A percentile compares a stretch with the other conserved stretches of the same genome.
Evolutionary conservation across 208 protist species (phyloP).

Genomic region (Trypanosoma cruzi): DNA sequence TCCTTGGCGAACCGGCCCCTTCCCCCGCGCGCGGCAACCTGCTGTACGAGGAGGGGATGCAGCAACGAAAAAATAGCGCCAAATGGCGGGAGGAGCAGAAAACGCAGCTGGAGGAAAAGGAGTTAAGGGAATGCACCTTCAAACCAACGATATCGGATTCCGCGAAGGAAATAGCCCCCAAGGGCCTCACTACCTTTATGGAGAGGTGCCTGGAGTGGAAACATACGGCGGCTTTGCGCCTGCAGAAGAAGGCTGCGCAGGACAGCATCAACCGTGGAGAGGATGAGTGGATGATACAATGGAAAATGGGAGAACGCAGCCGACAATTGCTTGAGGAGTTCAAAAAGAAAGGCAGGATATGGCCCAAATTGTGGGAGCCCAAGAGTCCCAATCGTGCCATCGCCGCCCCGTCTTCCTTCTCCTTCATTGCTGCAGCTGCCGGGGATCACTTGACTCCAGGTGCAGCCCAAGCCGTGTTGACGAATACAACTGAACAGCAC

Average conservation of each 20-base stretch:
- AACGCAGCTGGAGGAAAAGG: constrained; percentile 20
- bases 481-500: neutral
- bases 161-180: constrained; percentile 33
- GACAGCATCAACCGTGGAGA: constrained; percentile 24
- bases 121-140: constrained; percentile 57
- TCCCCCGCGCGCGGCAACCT: constrained; percentile 25
- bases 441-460: neutral
- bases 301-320: constrained; percentile 24
- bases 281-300: constrained; percentile 19
- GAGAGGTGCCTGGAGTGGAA: constrained; percentile 64
- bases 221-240: constrained; percentile 29
- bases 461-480: neutral
- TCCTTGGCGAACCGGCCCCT: constrained; percentile 24
- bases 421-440: no score
- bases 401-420: no score
- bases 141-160: constrained; percentile 35
- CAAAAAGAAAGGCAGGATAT: constrained; percentile 7
- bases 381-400: neutral
- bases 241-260: constrained; percentile 39
- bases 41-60: constrained; percentile 27
- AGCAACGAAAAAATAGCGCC: neutral
- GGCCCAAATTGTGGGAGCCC: constrained; percentile 21
- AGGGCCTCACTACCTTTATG: constrained; percentile 57
- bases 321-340: constrained; percentile 8
- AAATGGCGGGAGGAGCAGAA: constrained; percentile 10